Evolutionary conservation across 164 flowering plant genomes (phyloP).

Genomic region (Vitis labrusca): DNA sequence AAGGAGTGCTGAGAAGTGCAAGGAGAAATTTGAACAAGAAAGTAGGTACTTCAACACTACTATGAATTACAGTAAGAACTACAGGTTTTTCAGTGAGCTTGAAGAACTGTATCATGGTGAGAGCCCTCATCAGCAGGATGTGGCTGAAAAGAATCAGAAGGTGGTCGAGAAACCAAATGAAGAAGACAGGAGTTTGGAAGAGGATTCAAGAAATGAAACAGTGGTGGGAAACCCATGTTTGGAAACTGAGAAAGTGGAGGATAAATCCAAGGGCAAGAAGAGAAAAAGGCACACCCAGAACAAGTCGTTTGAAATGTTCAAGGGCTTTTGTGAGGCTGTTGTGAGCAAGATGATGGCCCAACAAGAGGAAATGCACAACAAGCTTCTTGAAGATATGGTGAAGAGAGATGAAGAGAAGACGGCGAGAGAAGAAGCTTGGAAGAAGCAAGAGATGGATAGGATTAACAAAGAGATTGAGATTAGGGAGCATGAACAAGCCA

Average conservation of each 20-base stretch:
- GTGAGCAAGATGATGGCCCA: conserved; percentile 62
- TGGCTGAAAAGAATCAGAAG: conserved; percentile 9
- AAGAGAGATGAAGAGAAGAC: conserved; percentile 61
- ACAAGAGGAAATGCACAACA: conserved; percentile 71
- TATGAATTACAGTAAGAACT: conserved; percentile 26
- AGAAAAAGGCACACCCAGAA: conserved; percentile 27
- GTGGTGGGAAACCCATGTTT: conserved; percentile 17
- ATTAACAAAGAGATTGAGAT: conserved; percentile 49
- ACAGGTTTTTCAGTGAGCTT: conserved; percentile 47
- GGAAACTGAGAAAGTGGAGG: conserved; percentile 21
- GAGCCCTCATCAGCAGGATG: conserved; percentile 4
- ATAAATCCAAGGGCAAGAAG: conserved; percentile 28
- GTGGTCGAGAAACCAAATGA: conserved; percentile 6
- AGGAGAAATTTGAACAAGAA: conserved; percentile 75
- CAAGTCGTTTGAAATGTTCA: conserved; percentile 49
- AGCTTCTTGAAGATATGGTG: conserved; percentile 63
- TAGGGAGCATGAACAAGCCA: conserved; percentile 60
- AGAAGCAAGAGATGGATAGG: conserved; percentile 58
- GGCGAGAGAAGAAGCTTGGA: conserved; percentile 75
- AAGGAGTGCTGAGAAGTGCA: conserved; percentile 70
- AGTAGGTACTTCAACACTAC: conserved; percentile 38
- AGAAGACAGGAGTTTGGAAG: conserved; percentile 22
- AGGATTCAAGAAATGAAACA: conserved; percentile 26
- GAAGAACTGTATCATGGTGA: conserved; percentile 49
- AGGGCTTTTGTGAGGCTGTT: conserved; percentile 55